Base-by-base conservation (phyloP, 2,329 filamentous ascomycete genomes). In the Trichoderma semiorbis region DNA sequence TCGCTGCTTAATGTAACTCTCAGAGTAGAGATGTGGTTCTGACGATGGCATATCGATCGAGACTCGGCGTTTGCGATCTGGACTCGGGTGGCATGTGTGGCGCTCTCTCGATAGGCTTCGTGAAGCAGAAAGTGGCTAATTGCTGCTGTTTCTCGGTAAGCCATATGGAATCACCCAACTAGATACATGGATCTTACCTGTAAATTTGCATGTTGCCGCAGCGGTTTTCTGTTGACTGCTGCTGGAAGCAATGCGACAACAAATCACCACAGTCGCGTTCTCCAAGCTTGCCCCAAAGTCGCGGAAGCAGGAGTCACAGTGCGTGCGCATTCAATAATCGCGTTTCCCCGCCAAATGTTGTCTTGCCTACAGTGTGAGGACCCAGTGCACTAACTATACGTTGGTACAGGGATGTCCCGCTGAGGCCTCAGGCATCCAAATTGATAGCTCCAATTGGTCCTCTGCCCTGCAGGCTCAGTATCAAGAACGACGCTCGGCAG, bases 41-140 rank as follows among this genome's bases (percentile, higher is more conserved):
- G 70, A 68, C 61, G 36, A 47, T 55, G 73, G 78, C 80, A 81
- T 82, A 75, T 80, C 81, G 77, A 57, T 74, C 69, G 68, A 68
- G 34, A 55, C 63, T 39, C 61, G 65, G 72, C 66, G 73, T 63
- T 74, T 73, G 75, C 76, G 76, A 77, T 73, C 67, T 70, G 71
- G 50, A 67, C 67, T 77, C 73, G 76, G 73, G 73, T 73, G 73
- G 72, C 70, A 69, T 74, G 75, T 76, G 79, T 77, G 71, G 65
- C 71, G 65, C 39, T 39, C 53, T 26, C 16, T 63, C 5, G 66
- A 71, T 66, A 66, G 57, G 71, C 58, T 66, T 65, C 36, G 60
- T 60, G 39, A 73, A 63, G 66, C 55, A 69, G 67, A 71, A 69
- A 70, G 69, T 71, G 58, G 63, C 50, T 68, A 71, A 55, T 70